A percentile compares a stretch with the other conserved stretches of the same genome.
phyloP scores from a whole-genome alignment of 2,329 filamentous ascomycete genomes.

The Apiospora aurea region DNA sequence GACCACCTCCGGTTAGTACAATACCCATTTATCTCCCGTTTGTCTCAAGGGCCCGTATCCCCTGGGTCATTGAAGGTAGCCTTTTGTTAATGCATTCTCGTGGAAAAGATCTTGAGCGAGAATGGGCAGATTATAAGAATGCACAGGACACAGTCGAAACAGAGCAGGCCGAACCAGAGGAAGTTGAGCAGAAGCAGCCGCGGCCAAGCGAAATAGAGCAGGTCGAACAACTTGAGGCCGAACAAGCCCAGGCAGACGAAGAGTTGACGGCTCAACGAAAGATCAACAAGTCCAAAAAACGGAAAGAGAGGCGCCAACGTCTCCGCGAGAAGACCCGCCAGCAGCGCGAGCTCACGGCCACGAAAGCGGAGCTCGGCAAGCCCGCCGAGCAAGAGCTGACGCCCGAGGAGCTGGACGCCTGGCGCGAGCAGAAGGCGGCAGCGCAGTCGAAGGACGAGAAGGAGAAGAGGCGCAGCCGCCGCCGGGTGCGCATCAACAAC shows the following conservation, averaged over 20 bases:
- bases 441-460: background rate
- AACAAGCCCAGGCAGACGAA: background rate
- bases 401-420: background rate
- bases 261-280: background rate
- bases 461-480: background rate
- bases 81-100: background rate
- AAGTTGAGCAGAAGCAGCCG: too few species aligned
- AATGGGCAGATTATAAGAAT: background rate
- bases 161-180: too few species aligned
- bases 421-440: background rate
- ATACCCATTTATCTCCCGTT: background rate
- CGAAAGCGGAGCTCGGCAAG: background rate
- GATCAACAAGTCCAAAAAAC: background rate
- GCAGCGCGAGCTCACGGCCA: too few species aligned
- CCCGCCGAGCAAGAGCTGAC: background rate
- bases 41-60: background rate
- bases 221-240: background rate
- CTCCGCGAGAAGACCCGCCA: background rate
- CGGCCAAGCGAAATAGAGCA: too few species aligned
- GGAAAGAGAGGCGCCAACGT: background rate
- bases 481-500: background rate
- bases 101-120: background rate
- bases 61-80: background rate
- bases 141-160: too few species aligned
- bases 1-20: background rate